Evolutionary conservation across 2,329 filamentous ascomycete genomes (phyloP), one percentile per base, ranked within the genome.

Genomic region (Ophiostoma ulmi): DNA sequence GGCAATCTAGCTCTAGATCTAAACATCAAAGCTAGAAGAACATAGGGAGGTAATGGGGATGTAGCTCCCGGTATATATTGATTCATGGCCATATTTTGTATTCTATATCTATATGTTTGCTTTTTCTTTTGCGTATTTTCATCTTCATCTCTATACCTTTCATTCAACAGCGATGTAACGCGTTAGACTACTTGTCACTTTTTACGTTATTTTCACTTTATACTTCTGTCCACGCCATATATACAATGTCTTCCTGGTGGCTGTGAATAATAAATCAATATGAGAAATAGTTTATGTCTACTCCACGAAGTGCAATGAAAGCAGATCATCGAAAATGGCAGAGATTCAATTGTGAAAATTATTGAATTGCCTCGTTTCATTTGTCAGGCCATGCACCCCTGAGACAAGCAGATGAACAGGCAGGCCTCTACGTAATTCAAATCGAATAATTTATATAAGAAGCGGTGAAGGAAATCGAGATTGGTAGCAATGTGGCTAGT

Each of bases 11-110:
- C 26, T 58, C n/a, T 22, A 6, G 11, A 20, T 20, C n/a, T 8
- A 26, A 26, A 58, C 52, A 22, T 13, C 11, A 58, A 58, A 58
- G 17, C 52, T 22, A 58, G 22, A 31, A 22, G 8, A 58, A 58
- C 22, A 26, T 48, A 2, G 22, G n/a, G 52, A 58, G 52, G 52
- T 58, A 58, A 58, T 58, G 52, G 52, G 52, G 52, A 58, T 22
- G 52, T 26, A 26, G 52, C 52, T 58, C 52, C 52, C 52, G n/a
- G 52, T 58, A 58, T 58, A 58, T 58, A 58, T 22, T 48, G 14
- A n/a, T 58, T 58, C 5, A 58, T 58, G 52, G 44, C 44, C 17
- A 20, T 58, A 17, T 22, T 58, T 58, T 55, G 14, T 58, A 26
- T 58, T 58, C 44, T 48, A 48, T n/a, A n/a, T 48, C 17, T 48